Evolutionary conservation across 2,329 filamentous ascomycete genomes (phyloP).

Genomic region (Claviceps cyperi): DNA sequence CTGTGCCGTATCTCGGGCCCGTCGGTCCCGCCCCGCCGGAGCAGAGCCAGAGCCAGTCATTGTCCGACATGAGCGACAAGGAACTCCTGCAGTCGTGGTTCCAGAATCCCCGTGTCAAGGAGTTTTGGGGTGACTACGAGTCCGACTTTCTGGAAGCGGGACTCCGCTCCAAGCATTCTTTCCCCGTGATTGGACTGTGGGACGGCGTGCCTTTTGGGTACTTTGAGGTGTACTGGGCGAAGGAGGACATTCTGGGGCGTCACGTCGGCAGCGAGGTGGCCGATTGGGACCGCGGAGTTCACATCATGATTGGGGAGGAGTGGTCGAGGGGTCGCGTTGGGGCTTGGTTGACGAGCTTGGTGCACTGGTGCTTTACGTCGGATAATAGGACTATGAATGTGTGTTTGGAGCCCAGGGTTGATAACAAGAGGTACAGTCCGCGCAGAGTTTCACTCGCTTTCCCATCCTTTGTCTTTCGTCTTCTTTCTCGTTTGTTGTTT

Average conservation of each 20-base stretch:
- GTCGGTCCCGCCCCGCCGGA: slow-evolving; percentile 25
- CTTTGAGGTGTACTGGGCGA: slow-evolving; percentile 97
- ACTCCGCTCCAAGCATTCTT: slow-evolving; percentile 58
- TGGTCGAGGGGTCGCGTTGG: slow-evolving; percentile 75
- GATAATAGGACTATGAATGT: slow-evolving; percentile 73
- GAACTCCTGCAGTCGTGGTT: slow-evolving; percentile 72
- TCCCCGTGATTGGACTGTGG: slow-evolving; percentile 87
- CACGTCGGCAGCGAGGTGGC: slow-evolving; percentile 50
- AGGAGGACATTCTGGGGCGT: slow-evolving; percentile 68
- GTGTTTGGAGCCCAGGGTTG: slow-evolving; percentile 77
- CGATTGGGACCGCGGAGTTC: slow-evolving; percentile 79
- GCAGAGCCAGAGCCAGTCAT: slow-evolving; percentile 26
- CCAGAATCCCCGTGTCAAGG: slow-evolving; percentile 65
- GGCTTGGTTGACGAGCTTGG: slow-evolving; percentile 69
- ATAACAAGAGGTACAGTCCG: slow-evolving; percentile 64
- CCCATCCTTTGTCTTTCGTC: background rate
- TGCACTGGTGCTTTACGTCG: slow-evolving; percentile 71
- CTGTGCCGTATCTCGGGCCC: slow-evolving; percentile 51
- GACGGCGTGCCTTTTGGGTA: slow-evolving; percentile 92
- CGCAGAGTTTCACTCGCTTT: background rate
- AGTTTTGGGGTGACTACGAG: slow-evolving; percentile 67
- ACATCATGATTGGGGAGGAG: slow-evolving; percentile 81
- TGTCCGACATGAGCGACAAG: slow-evolving; percentile 32
- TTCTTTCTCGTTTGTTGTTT: background rate
- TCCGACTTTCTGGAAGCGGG: slow-evolving; percentile 51